Conservation (phyloP, 2,329 filamentous ascomycete genomes). For the Apiospora kogelbergensis region DNA sequence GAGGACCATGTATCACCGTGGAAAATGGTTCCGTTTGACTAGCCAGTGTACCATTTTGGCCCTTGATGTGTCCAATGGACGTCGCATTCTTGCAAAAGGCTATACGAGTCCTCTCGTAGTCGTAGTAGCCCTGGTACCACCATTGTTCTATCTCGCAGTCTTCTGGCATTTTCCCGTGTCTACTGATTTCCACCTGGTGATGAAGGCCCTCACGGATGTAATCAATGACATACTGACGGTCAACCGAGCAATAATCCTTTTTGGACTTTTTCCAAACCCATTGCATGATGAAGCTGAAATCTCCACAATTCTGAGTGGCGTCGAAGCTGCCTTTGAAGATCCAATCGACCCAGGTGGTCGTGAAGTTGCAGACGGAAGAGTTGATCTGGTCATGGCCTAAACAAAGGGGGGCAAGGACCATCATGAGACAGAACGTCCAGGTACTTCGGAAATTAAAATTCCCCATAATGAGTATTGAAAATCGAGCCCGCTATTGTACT, state of each 20-base stretch:
- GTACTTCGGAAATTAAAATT: no score
- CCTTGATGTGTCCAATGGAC: not conserved
- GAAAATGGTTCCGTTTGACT: not conserved
- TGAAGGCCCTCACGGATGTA: not conserved
- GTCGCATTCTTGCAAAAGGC: not conserved
- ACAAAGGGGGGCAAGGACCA: no score
- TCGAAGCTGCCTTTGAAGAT: not conserved
- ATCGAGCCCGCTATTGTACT: no score
- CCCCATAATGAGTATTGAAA: no score
- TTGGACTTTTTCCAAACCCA: not conserved
- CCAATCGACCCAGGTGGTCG: not conserved
- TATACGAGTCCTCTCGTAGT: not conserved
- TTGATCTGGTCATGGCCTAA: no score
- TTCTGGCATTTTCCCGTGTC: not conserved
- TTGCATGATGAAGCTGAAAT: not conserved
- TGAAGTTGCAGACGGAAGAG: not conserved
- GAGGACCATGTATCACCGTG: not conserved
- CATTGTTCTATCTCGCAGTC: not conserved
- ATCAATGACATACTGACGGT: not conserved
- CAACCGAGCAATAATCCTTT: not conserved
- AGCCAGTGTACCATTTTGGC: no score
- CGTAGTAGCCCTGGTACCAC: not conserved
- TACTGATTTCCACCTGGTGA: not conserved
- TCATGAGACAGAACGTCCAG: no score
- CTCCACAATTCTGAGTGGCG: not conserved